Evolutionary conservation across 129 eudicot species (phyloP), one percentile per base, ranked within the genome.

Genomic region (Kitagawia praeruptora): DNA sequence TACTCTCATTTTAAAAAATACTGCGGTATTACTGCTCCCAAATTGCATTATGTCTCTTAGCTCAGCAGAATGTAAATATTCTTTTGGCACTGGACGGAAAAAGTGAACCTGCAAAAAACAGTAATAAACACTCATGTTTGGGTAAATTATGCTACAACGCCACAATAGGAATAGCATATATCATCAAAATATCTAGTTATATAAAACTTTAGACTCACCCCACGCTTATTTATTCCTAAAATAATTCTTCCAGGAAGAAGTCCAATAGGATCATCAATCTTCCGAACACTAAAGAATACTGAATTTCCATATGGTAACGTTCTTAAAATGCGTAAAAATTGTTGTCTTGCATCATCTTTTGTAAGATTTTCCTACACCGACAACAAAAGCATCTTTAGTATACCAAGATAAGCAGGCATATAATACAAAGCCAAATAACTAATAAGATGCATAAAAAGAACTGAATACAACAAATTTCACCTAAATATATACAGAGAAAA

Each of bases 11-110:
- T 96, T 96, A 75, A 96, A 96, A 61, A 96, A 96, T 47, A 96
- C 99, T 49, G 99, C 99, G 47, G 99, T 89, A 72, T 96, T 92
- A 79, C 99, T 96, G 89, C 99, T 96, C 51, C 99, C 99, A 77
- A 96, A 96, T 84, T 96, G 99, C 99, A 96, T 96, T 81, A 96
- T 92, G 83, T 96, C 99, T 85, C 99, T 92, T 58, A 96, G 77
- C 81, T 96, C 99, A 16, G 99, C 98, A 38, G 99, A 96, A 83
- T 96, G 99, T 78, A 96, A 64, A 90, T 96, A 96, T 74, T 96
- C 99, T 80, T 90, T 96, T 15, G 98, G 99, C 78, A 96, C 98
- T 4, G 99, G 99, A 47, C 99, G 99, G 53, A 96, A 96, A 89
- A 96, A 96, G 79, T 96, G 99, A 87, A 96, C 99, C 99, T 96